Evolutionary conservation across 192 early-diverging fungal species (phyloP), one percentile per base, ranked within the genome.

Genomic region (Dissophora ornata): DNA sequence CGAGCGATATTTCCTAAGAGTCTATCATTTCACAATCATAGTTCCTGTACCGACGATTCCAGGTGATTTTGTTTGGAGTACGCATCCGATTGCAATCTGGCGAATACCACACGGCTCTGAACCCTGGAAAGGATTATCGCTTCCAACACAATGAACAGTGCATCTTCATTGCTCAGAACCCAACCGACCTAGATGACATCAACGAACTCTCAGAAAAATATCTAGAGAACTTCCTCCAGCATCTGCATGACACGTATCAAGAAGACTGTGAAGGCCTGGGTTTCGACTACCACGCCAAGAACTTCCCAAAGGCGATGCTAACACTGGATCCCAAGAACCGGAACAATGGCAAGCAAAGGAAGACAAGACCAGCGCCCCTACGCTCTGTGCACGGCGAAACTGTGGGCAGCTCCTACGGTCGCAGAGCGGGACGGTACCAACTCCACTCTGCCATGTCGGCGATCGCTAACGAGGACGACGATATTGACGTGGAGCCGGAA

Each of bases 91-190:
- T 77, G 0, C 63, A 77, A 10, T 77, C 73, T 9, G 73, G 73
- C 32, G 73, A 77, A 26, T 69, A 77, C 15, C 83, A 88, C 58
- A 80, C 87, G 2, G 64, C 85, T 19, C 51, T 91, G 32, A 93
- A 93, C 38, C 91, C 91, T 8, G 86, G 87, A n/a, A 55, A 81
- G 42, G 57, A 81, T 6, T 89, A 89, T 66, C 29, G 57, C 3
- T 67, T 92, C 29, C 67, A 66, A 24, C 53, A 62, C 1, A 53
- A 69, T 45, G 90, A 91, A 52, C 75, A 86, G 24, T 82, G 84
- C 21, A 80, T 90, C 11, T 87, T 84, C 30, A 86, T 91, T 45
- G 85, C 87, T 6, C 85, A 88, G 62, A 83, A 81, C 50, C 79
- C 82, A 1, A 80, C 60, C 12, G 84, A 86, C 40, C 63, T 86